Percentiles rank a stretch among this genome's conserved stretches.
Evolutionary conservation across 2,329 filamentous ascomycete species (phyloP).

Genomic region (Colletotrichum australisinense): DNA sequence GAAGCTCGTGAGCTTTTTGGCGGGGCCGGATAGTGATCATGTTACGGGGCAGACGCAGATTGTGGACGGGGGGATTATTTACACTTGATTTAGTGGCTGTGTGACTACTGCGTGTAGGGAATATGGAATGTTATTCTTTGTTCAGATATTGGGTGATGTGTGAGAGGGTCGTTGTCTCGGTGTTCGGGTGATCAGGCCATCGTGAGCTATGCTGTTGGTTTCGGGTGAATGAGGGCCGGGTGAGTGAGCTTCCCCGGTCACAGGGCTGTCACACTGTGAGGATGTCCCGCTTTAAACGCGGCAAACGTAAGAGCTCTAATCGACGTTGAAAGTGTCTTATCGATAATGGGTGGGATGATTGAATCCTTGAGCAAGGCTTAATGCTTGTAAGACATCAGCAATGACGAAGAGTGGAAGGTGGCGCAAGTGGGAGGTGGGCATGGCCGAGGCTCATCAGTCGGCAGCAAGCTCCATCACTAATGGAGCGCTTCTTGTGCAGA

Average conservation of each 20-base stretch:
- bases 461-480: no score
- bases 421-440: no score
- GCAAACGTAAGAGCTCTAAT: background rate
- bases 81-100: background rate
- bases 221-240: background rate
- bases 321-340: background rate
- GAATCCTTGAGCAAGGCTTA: no score
- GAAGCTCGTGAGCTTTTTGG: slow-evolving; percentile 71
- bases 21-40: slow-evolving; percentile 69
- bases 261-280: background rate
- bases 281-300: background rate
- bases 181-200: background rate
- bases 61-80: slow-evolving; percentile 63
- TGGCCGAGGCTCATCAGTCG: no score
- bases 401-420: no score
- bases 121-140: background rate
- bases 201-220: background rate
- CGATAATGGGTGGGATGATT: no score
- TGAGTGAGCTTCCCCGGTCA: background rate
- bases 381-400: no score
- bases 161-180: background rate
- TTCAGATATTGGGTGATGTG: background rate
- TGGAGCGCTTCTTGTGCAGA: no score
- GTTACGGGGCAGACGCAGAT: slow-evolving; percentile 75
- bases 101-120: no score